Base-by-base conservation (phyloP, 2,329 filamentous ascomycete genomes). In the Fusarium sororula region DNA sequence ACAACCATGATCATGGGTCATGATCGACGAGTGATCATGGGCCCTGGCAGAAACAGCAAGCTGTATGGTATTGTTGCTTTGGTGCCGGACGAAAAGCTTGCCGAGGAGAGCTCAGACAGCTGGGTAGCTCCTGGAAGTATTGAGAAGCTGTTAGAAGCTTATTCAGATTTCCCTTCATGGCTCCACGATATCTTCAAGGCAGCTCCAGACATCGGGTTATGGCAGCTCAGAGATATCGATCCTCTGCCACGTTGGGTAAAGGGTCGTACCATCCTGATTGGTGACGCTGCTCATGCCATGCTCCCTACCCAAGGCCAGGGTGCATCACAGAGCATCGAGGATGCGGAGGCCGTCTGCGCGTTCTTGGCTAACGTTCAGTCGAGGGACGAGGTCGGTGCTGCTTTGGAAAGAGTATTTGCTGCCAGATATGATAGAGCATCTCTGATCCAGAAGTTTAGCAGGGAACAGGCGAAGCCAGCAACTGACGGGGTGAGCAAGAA, bases 21-120 rank as follows among this genome's bases (percentile, higher is more conserved):
- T 13, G 74, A 76, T n/a, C 64, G 74, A 30, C 55, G 74, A 3
- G 69, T 76, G 15, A 76, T 76, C 7, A 76, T 76, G 74, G 74
- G 74, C 0, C 74, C 74, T 5, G 74, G 74, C 0, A 71, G 74
- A 3, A 72, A 64, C 1, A 63, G 60, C n/a, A 75, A 76, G 18
- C 55, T 76, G 3, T 76, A 71, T 6, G 74, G 74, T 6, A 72
- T 76, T 0, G 74, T 76, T 2, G 74, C 74, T 5, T 56, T 76
- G 1, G 74, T 76, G 0, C 74, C 74, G 3, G 74, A 76, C 5
- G 74, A 71, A 30, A 76, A 63, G 28, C 70, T 76, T 3, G 24
- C 47, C 1, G 74, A 76, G 41, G 61, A 66, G 15, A 73, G 63
- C 14, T 65, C 74, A 6, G 74, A 76, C 15, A 76, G 72, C 12